Percentiles rank a stretch among this genome's conserved stretches.
Evolutionary conservation across 1,284 basidiomycete species (phyloP).

Genomic region (Agroathelia rolfsii): DNA sequence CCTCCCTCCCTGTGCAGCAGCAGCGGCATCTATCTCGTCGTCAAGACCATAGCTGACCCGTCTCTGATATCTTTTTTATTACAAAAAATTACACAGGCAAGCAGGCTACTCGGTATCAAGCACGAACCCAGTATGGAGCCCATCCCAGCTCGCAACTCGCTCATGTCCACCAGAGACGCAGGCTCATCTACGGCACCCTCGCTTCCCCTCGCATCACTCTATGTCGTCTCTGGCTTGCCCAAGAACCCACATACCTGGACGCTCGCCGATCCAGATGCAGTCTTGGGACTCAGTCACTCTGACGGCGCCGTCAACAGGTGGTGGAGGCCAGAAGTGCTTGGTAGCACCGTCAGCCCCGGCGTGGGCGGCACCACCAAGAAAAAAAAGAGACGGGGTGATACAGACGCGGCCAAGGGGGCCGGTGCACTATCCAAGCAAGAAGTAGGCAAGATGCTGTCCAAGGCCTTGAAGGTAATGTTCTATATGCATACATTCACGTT

Average conservation of each 20-base stretch:
- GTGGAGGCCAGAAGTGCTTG: slow-evolving; percentile 92
- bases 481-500: slow-evolving; percentile 3
- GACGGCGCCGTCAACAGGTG: slow-evolving; percentile 86
- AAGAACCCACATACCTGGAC: slow-evolving; percentile 91
- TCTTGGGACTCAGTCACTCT: slow-evolving; percentile 73
- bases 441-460: slow-evolving; percentile 80
- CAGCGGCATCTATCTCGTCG: too few species aligned
- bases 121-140: slow-evolving; percentile 73
- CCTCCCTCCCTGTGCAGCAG: too few species aligned
- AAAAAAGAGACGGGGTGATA: slow-evolving; percentile 44
- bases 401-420: slow-evolving; percentile 57
- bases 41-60: too few species aligned
- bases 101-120: slow-evolving; percentile 61
- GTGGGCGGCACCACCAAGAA: slow-evolving; percentile 61
- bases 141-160: slow-evolving; percentile 65
- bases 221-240: slow-evolving; percentile 76
- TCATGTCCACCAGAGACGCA: slow-evolving; percentile 52
- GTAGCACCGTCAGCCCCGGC: slow-evolving; percentile 79
- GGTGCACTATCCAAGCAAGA: slow-evolving; percentile 74
- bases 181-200: slow-evolving; percentile 44
- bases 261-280: slow-evolving; percentile 81
- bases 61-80: too few species aligned
- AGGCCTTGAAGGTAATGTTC: slow-evolving; percentile 73
- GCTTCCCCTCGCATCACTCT: slow-evolving; percentile 69
- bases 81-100: too few species aligned